A percentile compares a stretch with the other conserved stretches of the same genome.
Evolutionary conservation across 306 rosid genomes (phyloP).

Genomic region (Coriaria nepalensis): DNA sequence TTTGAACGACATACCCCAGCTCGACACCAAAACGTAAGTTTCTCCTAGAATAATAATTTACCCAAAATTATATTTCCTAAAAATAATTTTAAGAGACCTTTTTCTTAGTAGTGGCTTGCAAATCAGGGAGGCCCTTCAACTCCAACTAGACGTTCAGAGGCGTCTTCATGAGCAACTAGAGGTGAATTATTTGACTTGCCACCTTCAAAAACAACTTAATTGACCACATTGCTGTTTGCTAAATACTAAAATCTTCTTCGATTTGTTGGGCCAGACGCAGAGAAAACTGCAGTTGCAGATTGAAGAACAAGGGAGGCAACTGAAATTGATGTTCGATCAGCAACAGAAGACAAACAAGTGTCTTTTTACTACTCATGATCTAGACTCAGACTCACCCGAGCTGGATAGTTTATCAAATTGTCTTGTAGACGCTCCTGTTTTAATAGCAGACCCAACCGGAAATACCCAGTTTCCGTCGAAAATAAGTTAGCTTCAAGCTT

Average conservation of each 20-base stretch:
- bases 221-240: too few relatives aligned
- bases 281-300: constrained; percentile 28
- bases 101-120: constrained; percentile 29
- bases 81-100: too few relatives aligned
- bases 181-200: constrained; percentile 17
- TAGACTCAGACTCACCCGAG: constrained; percentile 9
- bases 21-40: too few relatives aligned
- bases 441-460: constrained; percentile 8
- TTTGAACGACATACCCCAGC: too few relatives aligned
- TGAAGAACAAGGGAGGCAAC: constrained; percentile 36
- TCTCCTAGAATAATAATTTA: too few relatives aligned
- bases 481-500: constrained; percentile 12
- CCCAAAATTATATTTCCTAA: too few relatives aligned
- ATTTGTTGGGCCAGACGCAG: constrained; percentile 18
- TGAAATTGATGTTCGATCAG: constrained; percentile 31
- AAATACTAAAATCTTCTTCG: neutral
- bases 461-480: constrained; percentile 13
- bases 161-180: constrained; percentile 88
- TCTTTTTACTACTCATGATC: constrained; percentile 1
- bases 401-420: constrained; percentile 11
- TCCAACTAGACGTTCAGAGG: constrained; percentile 81
- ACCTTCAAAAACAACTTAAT: too few relatives aligned
- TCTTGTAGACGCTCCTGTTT: constrained; percentile 7
- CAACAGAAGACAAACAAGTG: constrained; percentile 19
- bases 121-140: constrained; percentile 76